A percentile compares a stretch with the other conserved stretches of the same genome.
These are phyloP conservation scores for Gamsiella multidivaricata DNA, from an alignment of 192 early-diverging fungal species.

Conservation along the genomic window DNA sequence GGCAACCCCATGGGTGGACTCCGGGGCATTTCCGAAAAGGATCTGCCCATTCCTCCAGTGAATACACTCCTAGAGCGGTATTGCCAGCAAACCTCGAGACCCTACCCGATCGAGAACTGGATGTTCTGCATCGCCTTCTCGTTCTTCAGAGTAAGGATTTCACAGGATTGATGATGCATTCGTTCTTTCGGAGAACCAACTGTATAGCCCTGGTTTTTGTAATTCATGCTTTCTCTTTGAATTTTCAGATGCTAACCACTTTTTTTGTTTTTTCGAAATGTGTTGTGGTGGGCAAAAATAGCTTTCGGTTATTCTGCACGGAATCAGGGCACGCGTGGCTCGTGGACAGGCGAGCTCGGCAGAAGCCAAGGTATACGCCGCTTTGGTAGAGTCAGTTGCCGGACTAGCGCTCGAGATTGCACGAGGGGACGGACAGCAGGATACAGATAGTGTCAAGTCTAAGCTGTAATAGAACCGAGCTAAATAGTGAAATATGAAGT, in stretches of 20 bases:
- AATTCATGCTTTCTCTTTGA: constrained; percentile 2
- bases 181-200: neutral
- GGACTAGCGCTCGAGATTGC: constrained; percentile 72
- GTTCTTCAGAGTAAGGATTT: constrained; percentile 81
- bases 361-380: constrained; percentile 57
- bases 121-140: constrained; percentile 87
- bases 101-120: constrained; percentile 84
- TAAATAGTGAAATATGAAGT: too few relatives aligned
- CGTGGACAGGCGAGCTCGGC: constrained; percentile 89
- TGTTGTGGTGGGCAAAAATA: constrained; percentile 13
- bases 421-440: constrained; percentile 55
- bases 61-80: constrained; percentile 79
- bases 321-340: constrained; percentile 89
- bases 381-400: constrained; percentile 60
- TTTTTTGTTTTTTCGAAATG: neutral
- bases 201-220: too few relatives aligned
- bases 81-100: constrained; percentile 66
- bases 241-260: neutral
- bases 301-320: constrained; percentile 85
- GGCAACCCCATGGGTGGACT: constrained; percentile 58
- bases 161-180: too few relatives aligned
- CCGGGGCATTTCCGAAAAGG: constrained; percentile 36
- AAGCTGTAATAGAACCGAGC: constrained; percentile 43
- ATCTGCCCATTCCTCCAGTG: constrained; percentile 70
- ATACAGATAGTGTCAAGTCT: constrained; percentile 7